phyloP scores from a whole-genome alignment of 192 early-diverging fungal species.

The Coemansia brasiliensis region DNA sequence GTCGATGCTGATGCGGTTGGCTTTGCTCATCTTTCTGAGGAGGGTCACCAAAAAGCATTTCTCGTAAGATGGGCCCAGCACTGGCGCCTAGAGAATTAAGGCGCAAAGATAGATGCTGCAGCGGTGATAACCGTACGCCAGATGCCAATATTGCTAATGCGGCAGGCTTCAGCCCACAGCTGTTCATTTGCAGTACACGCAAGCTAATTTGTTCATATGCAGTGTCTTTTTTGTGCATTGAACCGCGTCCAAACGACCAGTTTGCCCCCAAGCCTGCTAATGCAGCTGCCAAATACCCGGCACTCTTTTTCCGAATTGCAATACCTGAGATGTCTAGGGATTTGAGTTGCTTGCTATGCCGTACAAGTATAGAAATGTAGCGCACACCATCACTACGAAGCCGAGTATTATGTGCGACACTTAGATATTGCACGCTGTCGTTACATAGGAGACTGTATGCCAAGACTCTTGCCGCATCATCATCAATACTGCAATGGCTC shows the following conservation, averaged over 20 bases:
- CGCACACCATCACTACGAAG: slow-evolving; percentile 73
- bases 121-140: slow-evolving; percentile 49
- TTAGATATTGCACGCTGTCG: slow-evolving; percentile 65
- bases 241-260: slow-evolving; percentile 47
- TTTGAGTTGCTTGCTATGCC: slow-evolving; percentile 67
- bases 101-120: slow-evolving; percentile 50
- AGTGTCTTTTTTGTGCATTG: slow-evolving; percentile 42
- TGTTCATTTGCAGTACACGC: slow-evolving; percentile 55
- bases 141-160: slow-evolving; percentile 54
- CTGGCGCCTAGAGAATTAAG: slow-evolving; percentile 40
- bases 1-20: slow-evolving; percentile 20
- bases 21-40: slow-evolving; percentile 24
- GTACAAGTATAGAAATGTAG: slow-evolving; percentile 71
- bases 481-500: slow-evolving; percentile 70
- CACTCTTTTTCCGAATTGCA: slow-evolving; percentile 67
- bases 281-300: slow-evolving; percentile 67
- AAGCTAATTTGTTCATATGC: slow-evolving; percentile 44
- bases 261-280: slow-evolving; percentile 54
- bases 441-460: slow-evolving; percentile 71
- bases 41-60: slow-evolving; percentile 55
- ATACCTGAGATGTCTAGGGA: slow-evolving; percentile 72
- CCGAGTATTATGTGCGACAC: slow-evolving; percentile 67
- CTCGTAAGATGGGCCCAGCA: slow-evolving; percentile 50
- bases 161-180: slow-evolving; percentile 51
- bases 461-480: slow-evolving; percentile 69